Conservation (phyloP, 2,329 filamentous ascomycete genomes). For the Aspergillus versicolor region DNA sequence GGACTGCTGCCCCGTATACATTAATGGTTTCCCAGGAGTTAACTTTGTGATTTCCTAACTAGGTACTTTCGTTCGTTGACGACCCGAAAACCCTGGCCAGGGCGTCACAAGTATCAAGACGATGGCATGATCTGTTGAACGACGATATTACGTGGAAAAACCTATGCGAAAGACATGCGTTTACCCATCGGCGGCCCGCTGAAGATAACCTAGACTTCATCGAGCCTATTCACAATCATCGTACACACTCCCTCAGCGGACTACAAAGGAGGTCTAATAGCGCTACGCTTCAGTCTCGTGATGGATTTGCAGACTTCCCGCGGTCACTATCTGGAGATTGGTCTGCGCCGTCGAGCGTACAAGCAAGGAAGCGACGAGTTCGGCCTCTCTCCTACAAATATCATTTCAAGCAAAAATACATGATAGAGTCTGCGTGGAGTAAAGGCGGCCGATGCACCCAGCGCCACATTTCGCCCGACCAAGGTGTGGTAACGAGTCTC, state of each 20-base stretch:
- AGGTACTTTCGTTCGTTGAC: constrained; percentile 96
- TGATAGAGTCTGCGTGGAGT: constrained; percentile 96
- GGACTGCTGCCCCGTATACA: not conserved
- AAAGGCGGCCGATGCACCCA: constrained; percentile 82
- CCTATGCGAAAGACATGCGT: constrained; percentile 93
- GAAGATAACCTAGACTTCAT: constrained; percentile 41
- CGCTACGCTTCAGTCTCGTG: constrained; percentile 41
- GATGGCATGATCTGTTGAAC: constrained; percentile 89
- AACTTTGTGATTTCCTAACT: constrained; percentile 11
- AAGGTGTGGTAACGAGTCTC: constrained; percentile 92
- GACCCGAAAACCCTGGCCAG: constrained; percentile 91
- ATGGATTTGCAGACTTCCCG: constrained; percentile 49
- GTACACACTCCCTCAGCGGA: constrained; percentile 20
- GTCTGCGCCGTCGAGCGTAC: constrained; percentile 29
- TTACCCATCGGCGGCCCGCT: constrained; percentile 70
- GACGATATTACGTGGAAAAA: constrained; percentile 99
- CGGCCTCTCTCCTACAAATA: constrained; percentile 85
- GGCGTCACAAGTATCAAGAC: constrained; percentile 90
- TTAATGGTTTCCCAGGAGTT: constrained; percentile 4
- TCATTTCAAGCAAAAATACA: constrained; percentile 95
- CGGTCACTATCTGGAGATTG: constrained; percentile 34
- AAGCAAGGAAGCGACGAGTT: constrained; percentile 49
- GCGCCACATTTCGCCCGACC: constrained; percentile 90
- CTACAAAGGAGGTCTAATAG: constrained; percentile 26
- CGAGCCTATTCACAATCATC: constrained; percentile 34